Percentiles rank a stretch among this genome's conserved stretches.
Evolutionary conservation across 1,139 yeast species (phyloP).

Genomic region (Lodderomyces jiufengensis): DNA sequence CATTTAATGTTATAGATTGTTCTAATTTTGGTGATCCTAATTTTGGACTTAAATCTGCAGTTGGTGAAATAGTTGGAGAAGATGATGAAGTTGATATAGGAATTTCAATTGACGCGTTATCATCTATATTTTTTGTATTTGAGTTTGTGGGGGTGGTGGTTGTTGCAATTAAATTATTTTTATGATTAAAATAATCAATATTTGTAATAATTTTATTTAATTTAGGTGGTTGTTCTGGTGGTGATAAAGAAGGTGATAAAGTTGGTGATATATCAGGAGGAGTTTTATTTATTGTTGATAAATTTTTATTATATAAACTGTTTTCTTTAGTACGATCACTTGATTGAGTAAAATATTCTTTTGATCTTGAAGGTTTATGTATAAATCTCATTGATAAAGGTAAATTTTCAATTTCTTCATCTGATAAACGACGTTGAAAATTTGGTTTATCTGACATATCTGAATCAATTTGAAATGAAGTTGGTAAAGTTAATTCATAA

Average conservation of each 20-base stretch:
- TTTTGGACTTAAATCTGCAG: neutral
- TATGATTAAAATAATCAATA: conserved; percentile 10
- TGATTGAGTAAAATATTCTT: conserved; percentile 29
- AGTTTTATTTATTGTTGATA: conserved; percentile 3
- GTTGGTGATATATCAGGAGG: conserved; percentile 4
- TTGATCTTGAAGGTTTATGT: conserved; percentile 40
- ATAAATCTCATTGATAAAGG: conserved; percentile 38
- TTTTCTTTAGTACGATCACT: conserved; percentile 34
- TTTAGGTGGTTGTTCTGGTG: neutral
- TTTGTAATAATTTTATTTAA: neutral
- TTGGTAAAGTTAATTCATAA: conserved; percentile 6
- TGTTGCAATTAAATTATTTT: too few relatives aligned
- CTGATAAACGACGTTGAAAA: conserved; percentile 6
- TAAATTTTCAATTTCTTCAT: conserved; percentile 12
- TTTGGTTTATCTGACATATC: neutral
- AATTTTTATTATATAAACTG: conserved; percentile 23
- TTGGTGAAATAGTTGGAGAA: conserved; percentile 7
- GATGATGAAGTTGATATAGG: conserved; percentile 10
- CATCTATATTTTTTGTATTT: too few relatives aligned
- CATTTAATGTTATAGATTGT: neutral
- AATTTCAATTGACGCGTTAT: conserved; percentile 1
- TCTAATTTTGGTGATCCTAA: conserved; percentile 4
- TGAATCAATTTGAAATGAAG: neutral
- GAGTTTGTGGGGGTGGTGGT: too few relatives aligned
- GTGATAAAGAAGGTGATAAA: neutral